Conservation (phyloP, 2,329 filamentous ascomycete species). For the Ceratocystis papillata region DNA sequence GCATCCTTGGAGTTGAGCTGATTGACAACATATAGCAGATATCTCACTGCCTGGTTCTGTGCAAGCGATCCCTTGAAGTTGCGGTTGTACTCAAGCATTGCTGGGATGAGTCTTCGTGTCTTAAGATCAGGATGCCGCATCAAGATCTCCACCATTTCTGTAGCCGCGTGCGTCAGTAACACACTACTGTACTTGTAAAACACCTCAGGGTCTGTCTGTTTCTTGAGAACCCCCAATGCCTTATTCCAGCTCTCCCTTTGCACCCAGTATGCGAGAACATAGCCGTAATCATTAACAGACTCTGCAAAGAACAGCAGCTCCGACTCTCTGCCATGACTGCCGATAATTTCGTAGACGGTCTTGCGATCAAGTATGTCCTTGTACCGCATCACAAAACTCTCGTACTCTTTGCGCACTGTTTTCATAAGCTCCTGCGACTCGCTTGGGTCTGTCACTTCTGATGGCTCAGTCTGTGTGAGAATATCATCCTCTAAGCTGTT, state of each 20-base stretch:
- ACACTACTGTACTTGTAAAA: slow-evolving; percentile 97
- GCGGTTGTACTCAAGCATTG: slow-evolving; percentile 86
- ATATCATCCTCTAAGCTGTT: slow-evolving; percentile 92
- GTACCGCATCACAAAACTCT: slow-evolving; percentile 76
- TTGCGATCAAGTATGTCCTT: slow-evolving; percentile 80
- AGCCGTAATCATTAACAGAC: slow-evolving; percentile 81
- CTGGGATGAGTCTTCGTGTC: slow-evolving; percentile 80
- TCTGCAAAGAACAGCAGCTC: slow-evolving; percentile 88
- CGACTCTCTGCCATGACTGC: slow-evolving; percentile 86
- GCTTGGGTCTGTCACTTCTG: slow-evolving; percentile 55
- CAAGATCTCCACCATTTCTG: slow-evolving; percentile 84
- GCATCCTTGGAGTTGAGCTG: slow-evolving; percentile 68
- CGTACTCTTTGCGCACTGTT: slow-evolving; percentile 64
- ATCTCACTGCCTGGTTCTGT: slow-evolving; percentile 85
- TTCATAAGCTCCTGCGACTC: slow-evolving; percentile 64
- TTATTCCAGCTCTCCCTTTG: slow-evolving; percentile 88
- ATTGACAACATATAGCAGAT: slow-evolving; percentile 88
- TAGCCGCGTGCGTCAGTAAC: slow-evolving; percentile 79
- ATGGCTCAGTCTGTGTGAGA: slow-evolving; percentile 65
- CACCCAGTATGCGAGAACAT: slow-evolving; percentile 93
- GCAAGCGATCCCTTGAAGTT: slow-evolving; percentile 54
- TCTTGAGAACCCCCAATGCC: slow-evolving; percentile 77
- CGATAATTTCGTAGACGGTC: slow-evolving; percentile 91
- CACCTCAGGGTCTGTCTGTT: slow-evolving; percentile 80
- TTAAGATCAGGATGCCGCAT: slow-evolving; percentile 84